Base-by-base conservation (phyloP, 768 basidiomycete species). In the Russula brevipes region DNA sequence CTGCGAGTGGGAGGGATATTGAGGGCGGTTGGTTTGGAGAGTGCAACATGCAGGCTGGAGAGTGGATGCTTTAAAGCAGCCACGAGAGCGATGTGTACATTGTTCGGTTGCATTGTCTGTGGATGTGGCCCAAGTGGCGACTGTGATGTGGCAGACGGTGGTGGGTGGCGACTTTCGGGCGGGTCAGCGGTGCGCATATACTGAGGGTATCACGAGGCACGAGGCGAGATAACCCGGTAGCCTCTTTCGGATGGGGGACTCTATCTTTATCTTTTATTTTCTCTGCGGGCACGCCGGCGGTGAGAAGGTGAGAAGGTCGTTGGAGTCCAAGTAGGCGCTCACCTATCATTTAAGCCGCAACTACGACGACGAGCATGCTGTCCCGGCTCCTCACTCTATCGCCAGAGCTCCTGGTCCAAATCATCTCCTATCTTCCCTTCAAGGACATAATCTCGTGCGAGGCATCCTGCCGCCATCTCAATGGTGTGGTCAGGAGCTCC, bases 371-470 rank as follows among this genome's bases (percentile, higher is more conserved):
- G 45, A 64, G 45, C 47, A 55, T 64, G 63, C 41, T 19, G 4
- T 19, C 58, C 49, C 16, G 36, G 24, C 47, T 64, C 42, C 63
- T 64, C 41, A 38, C 46, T 16, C 49, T 64, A 11, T 64, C 63
- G 8, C 58, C 63, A 60, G 63, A 64, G 47, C 63, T 64, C 17
- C 54, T 64, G 16, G 63, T 64, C 31, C 59, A 64, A 44, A 64
- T 64, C 38, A 55, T 64, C 46, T 64, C 63, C 31, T 64, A 64
- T 36, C 63, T 64, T 30, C 31, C 58, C 58, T 56, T 55, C 47
- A 60, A 53, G 17, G 63, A 64, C 36, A 64, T 64, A 14, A 46
- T 45, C 53, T 64, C 63, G 41, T 64, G 58, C 42, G 47, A 64
- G 58, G 39, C 46, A n/a, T 64, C 63, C 24, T 64, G 63, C 33